Evolutionary conservation across 2,329 filamentous ascomycete species (phyloP).

Genomic region (Madurella fahalii): DNA sequence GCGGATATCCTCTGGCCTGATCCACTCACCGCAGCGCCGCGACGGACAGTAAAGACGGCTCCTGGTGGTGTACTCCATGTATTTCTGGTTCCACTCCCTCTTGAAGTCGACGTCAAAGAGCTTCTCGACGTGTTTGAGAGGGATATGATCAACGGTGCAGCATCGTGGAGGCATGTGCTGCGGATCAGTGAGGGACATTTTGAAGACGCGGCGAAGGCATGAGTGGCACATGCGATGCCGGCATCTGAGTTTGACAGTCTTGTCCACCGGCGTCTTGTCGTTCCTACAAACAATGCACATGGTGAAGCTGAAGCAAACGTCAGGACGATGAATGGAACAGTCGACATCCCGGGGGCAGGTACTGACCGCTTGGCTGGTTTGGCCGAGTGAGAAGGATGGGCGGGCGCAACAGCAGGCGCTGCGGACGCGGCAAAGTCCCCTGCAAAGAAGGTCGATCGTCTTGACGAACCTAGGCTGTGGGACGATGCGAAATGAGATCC

Average conservation of each 20-base stretch:
- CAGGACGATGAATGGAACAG: constrained; percentile 14
- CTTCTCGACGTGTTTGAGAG: constrained; percentile 69
- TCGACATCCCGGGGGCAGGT: background rate
- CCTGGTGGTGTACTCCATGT: constrained; percentile 67
- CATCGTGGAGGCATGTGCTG: constrained; percentile 82
- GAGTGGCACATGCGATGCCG: constrained; percentile 76
- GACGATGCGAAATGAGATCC: constrained; percentile 34
- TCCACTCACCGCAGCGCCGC: constrained; percentile 71
- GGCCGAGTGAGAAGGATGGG: constrained; percentile 22
- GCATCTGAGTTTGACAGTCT: constrained; percentile 69
- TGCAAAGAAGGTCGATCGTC: constrained; percentile 33
- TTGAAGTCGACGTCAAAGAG: constrained; percentile 74
- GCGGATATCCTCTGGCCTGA: constrained; percentile 66
- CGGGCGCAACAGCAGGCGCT: constrained; percentile 13
- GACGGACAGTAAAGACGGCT: constrained; percentile 76
- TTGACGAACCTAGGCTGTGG: constrained; percentile 37
- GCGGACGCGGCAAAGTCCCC: constrained; percentile 28
- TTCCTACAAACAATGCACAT: constrained; percentile 69
- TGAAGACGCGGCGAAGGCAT: constrained; percentile 72
- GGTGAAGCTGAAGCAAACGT: constrained; percentile 49
- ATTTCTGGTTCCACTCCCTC: constrained; percentile 75
- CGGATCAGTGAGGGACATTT: constrained; percentile 69
- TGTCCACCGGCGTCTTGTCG: constrained; percentile 57
- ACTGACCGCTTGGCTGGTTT: constrained; percentile 26
- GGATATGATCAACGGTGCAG: constrained; percentile 69